Percentiles rank a stretch among this genome's conserved stretches.
Conservation (phyloP, 768 basidiomycete genomes). For the Boletus patriciae region DNA sequence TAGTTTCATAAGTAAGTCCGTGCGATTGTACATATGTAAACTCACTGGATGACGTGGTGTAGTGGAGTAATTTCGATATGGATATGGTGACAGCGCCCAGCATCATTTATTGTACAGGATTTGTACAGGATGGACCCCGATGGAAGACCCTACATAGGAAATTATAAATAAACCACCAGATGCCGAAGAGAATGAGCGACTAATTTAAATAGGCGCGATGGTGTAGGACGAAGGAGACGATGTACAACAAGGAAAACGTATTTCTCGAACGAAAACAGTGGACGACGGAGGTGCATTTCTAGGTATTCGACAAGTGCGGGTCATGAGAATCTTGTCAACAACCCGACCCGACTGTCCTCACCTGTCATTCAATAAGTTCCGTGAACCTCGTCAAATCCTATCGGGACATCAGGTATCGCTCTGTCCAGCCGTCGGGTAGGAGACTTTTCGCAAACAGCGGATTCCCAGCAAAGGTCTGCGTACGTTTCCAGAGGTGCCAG, state of each 20-base stretch:
- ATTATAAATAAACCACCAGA: slow-evolving; percentile 8
- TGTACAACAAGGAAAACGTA: background rate
- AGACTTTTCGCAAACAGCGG: slow-evolving; percentile 24
- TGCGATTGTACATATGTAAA: background rate
- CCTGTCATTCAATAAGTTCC: slow-evolving; percentile 16
- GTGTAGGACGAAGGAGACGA: background rate
- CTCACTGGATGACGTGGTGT: background rate
- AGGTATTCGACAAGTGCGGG: background rate
- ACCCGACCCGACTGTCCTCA: background rate
- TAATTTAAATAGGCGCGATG: background rate
- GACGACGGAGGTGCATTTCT: background rate
- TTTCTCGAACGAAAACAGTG: slow-evolving; percentile 13
- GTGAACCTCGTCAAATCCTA: slow-evolving; percentile 28
- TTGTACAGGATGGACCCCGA: background rate
- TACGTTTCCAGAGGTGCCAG: slow-evolving; percentile 30
- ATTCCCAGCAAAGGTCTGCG: slow-evolving; percentile 31
- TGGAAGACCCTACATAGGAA: background rate
- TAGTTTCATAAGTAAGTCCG: background rate
- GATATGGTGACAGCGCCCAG: background rate
- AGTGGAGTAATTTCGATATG: background rate
- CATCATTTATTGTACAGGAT: slow-evolving; percentile 3
- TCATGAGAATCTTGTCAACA: background rate
- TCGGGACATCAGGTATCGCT: slow-evolving; percentile 29
- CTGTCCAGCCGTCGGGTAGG: slow-evolving; percentile 6
- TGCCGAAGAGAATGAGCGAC: slow-evolving; percentile 6